A percentile compares a stretch with the other conserved stretches of the same genome.
These are phyloP conservation scores for Marasmius tenuissimus DNA, from an alignment of 1,284 basidiomycete genomes.

Conservation along the genomic window DNA sequence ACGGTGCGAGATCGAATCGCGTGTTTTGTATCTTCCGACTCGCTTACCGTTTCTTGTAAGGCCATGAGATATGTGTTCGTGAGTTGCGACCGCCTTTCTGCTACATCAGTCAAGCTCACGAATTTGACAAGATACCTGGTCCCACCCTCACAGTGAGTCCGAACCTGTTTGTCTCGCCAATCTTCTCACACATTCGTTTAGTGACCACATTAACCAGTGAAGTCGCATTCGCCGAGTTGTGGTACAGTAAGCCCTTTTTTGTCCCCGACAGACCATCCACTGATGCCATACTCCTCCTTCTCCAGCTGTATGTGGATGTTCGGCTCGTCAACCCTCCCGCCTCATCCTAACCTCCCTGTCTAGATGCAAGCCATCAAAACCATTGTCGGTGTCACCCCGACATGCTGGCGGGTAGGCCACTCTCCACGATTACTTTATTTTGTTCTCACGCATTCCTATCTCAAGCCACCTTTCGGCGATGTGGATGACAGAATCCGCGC, in stretches of 20 bases:
- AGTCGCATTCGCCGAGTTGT: constrained; percentile 79
- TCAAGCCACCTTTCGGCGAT: constrained; percentile 61
- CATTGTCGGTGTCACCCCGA: constrained; percentile 63
- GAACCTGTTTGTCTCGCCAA: neutral
- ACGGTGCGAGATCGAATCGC: constrained; percentile 33
- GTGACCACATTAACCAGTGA: constrained; percentile 73
- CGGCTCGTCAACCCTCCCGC: neutral
- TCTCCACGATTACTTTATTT: neutral
- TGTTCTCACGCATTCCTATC: neutral
- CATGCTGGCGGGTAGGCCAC: constrained; percentile 58
- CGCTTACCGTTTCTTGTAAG: constrained; percentile 17
- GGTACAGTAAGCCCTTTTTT: constrained; percentile 52
- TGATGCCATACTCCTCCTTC: neutral
- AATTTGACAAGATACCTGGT: constrained; percentile 50
- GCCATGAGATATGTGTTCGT: constrained; percentile 65
- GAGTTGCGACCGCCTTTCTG: constrained; percentile 24
- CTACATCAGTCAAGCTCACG: neutral
- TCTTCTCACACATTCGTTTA: constrained; percentile 16
- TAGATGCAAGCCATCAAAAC: constrained; percentile 52
- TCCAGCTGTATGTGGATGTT: neutral
- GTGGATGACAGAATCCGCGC: constrained; percentile 71
- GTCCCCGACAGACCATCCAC: neutral
- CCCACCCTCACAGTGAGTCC: constrained; percentile 46
- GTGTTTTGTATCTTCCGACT: neutral
- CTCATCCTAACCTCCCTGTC: neutral